phyloP scores from a whole-genome alignment of 1,284 basidiomycete species.

The Anthracocystis panici-leucophaei region DNA sequence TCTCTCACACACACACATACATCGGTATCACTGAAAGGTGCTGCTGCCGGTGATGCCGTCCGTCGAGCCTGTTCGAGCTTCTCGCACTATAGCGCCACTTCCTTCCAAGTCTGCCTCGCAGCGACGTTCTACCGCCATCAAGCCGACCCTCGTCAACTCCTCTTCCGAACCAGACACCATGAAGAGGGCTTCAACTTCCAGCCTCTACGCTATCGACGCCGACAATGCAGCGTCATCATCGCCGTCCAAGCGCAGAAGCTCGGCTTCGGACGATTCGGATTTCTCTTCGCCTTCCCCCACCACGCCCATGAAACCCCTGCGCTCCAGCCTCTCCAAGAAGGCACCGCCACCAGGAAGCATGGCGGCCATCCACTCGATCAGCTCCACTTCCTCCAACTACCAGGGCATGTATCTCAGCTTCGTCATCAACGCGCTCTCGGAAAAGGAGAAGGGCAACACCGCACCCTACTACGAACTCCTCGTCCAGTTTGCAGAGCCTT shows the following conservation, averaged over 20 bases:
- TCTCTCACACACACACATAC: too few species aligned
- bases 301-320: constrained; percentile 36
- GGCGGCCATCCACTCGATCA: constrained; percentile 41
- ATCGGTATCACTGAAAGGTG: not conserved
- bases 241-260: constrained; percentile 39
- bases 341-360: constrained; percentile 43
- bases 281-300: constrained; percentile 35
- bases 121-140: constrained; percentile 1
- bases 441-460: constrained; percentile 74
- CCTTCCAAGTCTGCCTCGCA: constrained; percentile 13
- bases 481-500: constrained; percentile 71
- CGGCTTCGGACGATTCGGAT: constrained; percentile 32
- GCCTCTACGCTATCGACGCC: constrained; percentile 8
- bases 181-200: constrained; percentile 32
- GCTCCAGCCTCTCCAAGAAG: constrained; percentile 44
- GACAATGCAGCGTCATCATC: constrained; percentile 17
- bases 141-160: not conserved
- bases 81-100: constrained; percentile 29
- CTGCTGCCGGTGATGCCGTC: constrained; percentile 50
- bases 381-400: constrained; percentile 31
- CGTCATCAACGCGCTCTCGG: constrained; percentile 82
- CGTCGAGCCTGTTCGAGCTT: constrained; percentile 31
- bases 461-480: constrained; percentile 73
- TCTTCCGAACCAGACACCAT: constrained; percentile 13
- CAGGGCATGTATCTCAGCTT: constrained; percentile 86